Evolutionary conservation across 2,329 filamentous ascomycete genomes (phyloP).

Genomic region (Didymella lethalis): DNA sequence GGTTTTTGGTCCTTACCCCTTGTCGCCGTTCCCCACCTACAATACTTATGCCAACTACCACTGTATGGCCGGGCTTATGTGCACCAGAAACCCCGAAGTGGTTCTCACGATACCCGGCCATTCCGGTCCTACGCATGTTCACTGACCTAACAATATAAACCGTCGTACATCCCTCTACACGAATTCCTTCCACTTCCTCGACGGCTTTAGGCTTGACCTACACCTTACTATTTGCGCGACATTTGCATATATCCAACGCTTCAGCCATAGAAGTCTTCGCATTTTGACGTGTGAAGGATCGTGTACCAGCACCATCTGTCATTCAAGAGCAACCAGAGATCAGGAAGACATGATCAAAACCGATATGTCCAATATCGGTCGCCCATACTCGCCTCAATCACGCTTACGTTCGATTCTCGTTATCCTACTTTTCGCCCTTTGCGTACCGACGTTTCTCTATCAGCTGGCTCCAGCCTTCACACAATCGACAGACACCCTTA

Average conservation of each 20-base stretch:
- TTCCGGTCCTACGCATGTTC: not conserved
- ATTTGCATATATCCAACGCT: conserved; percentile 12
- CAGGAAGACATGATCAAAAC: conserved; percentile 2
- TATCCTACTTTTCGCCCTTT: conserved; percentile 26
- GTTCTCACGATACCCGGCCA: conserved; percentile 5
- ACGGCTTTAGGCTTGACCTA: not conserved
- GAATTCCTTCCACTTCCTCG: not conserved
- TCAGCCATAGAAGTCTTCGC: conserved; percentile 1
- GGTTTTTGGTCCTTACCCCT: too few species aligned
- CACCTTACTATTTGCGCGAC: conserved; percentile 18
- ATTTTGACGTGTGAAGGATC: not conserved
- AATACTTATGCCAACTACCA: too few species aligned
- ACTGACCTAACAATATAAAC: conserved; percentile 1
- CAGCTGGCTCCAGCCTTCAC: conserved; percentile 29
- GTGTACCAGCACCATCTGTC: not conserved
- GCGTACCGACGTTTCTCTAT: conserved; percentile 31
- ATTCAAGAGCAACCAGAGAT: not conserved
- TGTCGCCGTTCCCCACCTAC: too few species aligned
- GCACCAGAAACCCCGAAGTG: conserved; percentile 6
- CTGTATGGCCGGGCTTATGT: conserved; percentile 15
- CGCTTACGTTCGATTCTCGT: conserved; percentile 18
- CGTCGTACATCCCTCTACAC: conserved; percentile 1
- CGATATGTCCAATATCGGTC: not conserved
- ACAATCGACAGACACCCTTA: conserved; percentile 14
- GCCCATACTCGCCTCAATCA: not conserved